Conservation (phyloP, 2,329 filamentous ascomycete genomes). For the Pseudocercospora macadamiae region DNA sequence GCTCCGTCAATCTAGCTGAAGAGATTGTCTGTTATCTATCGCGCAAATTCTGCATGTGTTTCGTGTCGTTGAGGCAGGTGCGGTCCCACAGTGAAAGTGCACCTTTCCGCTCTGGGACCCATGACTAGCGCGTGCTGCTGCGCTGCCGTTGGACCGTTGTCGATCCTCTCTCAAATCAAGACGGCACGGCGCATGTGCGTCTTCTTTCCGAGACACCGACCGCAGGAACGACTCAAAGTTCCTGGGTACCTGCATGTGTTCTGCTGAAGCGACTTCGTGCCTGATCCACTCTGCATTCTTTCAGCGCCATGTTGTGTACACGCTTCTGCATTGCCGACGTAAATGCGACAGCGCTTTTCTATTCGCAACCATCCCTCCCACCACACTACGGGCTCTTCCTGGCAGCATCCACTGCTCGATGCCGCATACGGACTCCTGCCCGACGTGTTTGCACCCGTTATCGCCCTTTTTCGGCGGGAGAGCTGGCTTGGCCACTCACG, state of each 20-base stretch:
- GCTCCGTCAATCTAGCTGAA: constrained; percentile 21
- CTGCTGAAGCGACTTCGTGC: constrained; percentile 4
- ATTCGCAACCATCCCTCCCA: constrained; percentile 1
- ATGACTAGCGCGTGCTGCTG: neutral
- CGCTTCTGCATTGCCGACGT: constrained; percentile 7
- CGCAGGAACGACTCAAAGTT: neutral
- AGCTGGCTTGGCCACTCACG: neutral
- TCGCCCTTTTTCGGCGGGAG: neutral
- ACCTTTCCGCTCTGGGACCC: constrained; percentile 10
- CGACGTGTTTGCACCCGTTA: neutral
- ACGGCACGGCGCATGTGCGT: neutral
- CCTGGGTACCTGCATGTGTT: constrained; percentile 7
- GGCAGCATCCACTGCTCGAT: neutral
- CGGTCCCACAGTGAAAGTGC: constrained; percentile 17
- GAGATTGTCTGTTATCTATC: constrained; percentile 21
- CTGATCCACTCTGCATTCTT: constrained; percentile 17
- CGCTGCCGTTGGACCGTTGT: neutral
- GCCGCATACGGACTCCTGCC: neutral
- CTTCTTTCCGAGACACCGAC: constrained; percentile 6
- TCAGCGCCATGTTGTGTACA: neutral
- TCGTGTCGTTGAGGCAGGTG: constrained; percentile 20
- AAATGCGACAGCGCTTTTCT: neutral
- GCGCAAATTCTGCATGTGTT: constrained; percentile 12
- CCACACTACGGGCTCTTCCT: neutral
- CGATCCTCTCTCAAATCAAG: constrained; percentile 3